Base-by-base conservation (phyloP, 2,329 filamentous ascomycete species). In the Trichoderma gracile region DNA sequence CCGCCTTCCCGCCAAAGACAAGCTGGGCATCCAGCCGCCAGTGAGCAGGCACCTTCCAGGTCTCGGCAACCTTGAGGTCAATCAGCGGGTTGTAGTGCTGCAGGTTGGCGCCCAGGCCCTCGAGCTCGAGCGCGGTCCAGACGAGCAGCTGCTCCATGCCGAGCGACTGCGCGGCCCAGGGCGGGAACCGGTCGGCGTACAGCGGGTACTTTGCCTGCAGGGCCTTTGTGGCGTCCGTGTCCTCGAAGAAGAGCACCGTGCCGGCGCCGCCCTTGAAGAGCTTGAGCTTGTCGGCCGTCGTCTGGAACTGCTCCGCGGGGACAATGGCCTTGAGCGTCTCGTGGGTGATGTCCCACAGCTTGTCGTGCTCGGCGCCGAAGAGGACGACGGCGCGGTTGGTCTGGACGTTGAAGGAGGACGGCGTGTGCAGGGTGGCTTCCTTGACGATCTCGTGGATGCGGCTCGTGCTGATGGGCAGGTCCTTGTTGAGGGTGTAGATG, bases 41-140 rank as follows among this genome's bases (percentile, higher is more conserved):
- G 71, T 84, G 83, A 19, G 78, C 73, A 49, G 91, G 89, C 38
- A 96, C 71, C 64, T 83, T 83, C 90, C 91, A 97, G 70, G 86
- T 80, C 67, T 78, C 80, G 50, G 83, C 79, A 60, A 93, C 89
- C 79, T 88, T 86, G 69, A 83, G 82, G 78, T 96, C 90, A 70
- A 96, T 86, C 65, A 97, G 78, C 21, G 92, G 92, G 84, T 92
- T 95, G 83, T 96, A 96, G 81, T 97, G 93, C 83, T 97, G 93
- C 60, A 97, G 84, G 83, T 93, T 96, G 75, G 89, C 90, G 69
- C 92, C 92, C 64, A 96, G 85, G 33, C 93, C 92, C 75, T 95
- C 92, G 66, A 88, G 83, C 79, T 93, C 90, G 64, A 97, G 86
- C 4, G 89, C 90, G 19, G 88, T 89, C 93, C 93, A 97, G 70